Evolutionary conservation across 768 basidiomycete genomes (phyloP), one percentile per base, ranked within the genome.

Genomic region (Thelephora aurantiotincta): DNA sequence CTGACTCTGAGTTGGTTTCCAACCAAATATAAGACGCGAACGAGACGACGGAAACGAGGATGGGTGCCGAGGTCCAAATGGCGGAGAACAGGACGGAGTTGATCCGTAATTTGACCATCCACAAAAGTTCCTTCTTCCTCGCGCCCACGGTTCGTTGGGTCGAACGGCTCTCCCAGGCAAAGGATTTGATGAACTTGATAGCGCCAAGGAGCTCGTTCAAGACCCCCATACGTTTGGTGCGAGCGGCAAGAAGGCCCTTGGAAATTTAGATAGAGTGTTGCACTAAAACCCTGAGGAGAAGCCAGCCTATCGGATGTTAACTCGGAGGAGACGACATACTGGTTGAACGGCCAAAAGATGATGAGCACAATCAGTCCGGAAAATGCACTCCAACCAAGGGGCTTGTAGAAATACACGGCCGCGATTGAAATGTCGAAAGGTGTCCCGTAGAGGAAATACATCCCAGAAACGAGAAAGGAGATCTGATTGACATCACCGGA

Each of bases 341-440:
- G 26, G 61, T 88, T 90, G 48, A 89, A 58, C 1, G 87, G 87
- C 69, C 77, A 79, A 6, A 75, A 75, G 18, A 80, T 60, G 19
- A 80, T 44, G 3, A 90, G 64, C 11, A 83, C 70, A 14, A 77
- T 48, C 59, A 87, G 78, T 0, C 87, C 88, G 2, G 81, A 73
- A 51, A 90, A 89, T 0, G 88, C 85, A 13, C 80, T 76, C 54
- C 69, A 62, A 0, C 79, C 80, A 0, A 85, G 71, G 11, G 86
- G 64, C 49, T 78, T 83, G 67, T 88, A 92, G 30, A 92, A 69
- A 64, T 90, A 88, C 9, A 69, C 48, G 0, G 74, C 68, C 5
- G 81, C 88, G 34, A 92, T 77, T 49, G 80, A 50, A 33, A 91
- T 75, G 56, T 91, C 86, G 46, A 92, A 72, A 0, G 88, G 89